Evolutionary conservation across 2,329 filamentous ascomycete species (phyloP).

Genomic region (Rutstroemia sp.): DNA sequence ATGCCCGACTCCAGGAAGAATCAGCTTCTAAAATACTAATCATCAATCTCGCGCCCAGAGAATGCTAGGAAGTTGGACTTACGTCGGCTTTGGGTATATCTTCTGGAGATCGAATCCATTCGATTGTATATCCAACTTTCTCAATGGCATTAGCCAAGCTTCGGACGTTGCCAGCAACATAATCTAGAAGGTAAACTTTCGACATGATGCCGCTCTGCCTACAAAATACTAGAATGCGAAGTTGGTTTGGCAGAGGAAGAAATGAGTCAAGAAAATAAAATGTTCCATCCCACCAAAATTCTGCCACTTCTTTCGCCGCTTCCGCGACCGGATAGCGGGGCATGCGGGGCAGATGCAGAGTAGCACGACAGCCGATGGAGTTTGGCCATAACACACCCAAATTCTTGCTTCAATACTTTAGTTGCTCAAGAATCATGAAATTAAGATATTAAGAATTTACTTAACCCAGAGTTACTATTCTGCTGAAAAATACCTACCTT

Average conservation of each 20-base stretch:
- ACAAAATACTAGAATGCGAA: neutral
- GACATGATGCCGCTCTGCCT: constrained; percentile 45
- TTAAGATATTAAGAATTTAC: no score
- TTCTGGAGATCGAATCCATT: constrained; percentile 81
- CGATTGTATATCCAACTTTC: constrained; percentile 84
- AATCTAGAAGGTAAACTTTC: constrained; percentile 72
- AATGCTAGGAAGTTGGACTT: constrained; percentile 22
- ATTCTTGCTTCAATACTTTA: no score
- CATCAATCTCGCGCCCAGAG: neutral
- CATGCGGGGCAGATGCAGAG: no score
- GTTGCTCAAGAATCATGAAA: no score
- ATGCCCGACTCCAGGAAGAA: constrained; percentile 92
- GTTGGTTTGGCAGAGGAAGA: neutral
- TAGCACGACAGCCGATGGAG: no score
- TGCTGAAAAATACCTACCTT: no score
- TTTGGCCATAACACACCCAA: no score
- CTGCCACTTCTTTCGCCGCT: neutral
- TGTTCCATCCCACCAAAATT: no score
- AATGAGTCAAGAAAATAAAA: no score
- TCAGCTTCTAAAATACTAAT: constrained; percentile 61
- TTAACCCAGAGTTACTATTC: no score
- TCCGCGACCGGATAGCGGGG: no score
- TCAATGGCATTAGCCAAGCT: constrained; percentile 97
- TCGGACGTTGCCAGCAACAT: constrained; percentile 92
- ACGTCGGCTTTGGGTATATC: constrained; percentile 84